phyloP scores from a whole-genome alignment of 305 asterid genomes.

The Solanum hybrid region DNA sequence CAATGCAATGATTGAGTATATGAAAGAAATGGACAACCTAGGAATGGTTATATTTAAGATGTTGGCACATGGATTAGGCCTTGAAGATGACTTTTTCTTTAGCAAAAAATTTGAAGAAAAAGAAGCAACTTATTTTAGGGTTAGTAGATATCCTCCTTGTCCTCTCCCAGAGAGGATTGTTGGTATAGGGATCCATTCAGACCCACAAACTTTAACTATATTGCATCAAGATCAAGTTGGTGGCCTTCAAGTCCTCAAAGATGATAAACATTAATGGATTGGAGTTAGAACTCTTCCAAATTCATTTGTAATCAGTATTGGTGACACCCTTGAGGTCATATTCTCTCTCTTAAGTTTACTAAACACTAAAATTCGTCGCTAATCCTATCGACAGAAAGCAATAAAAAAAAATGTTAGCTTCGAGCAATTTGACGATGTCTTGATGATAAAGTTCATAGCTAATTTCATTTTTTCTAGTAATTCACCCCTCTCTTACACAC shows the following conservation, averaged over 20 bases:
- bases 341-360: not conserved
- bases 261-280: constrained; percentile 1
- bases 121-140: constrained; percentile 9
- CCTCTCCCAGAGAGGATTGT: constrained; percentile 13
- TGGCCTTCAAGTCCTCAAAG: constrained; percentile 18
- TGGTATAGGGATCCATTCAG: constrained; percentile 22
- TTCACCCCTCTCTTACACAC: too few relatives aligned
- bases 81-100: constrained; percentile 9
- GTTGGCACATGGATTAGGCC: constrained; percentile 23
- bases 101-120: constrained; percentile 2
- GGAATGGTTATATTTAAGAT: constrained; percentile 13
- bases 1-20: constrained; percentile 13
- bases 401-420: not conserved
- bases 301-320: constrained; percentile 18
- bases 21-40: constrained; percentile 23
- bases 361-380: not conserved
- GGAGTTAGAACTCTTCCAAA: constrained; percentile 15
- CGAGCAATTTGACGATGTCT: too few relatives aligned
- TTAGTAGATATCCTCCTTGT: constrained; percentile 19
- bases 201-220: constrained; percentile 19
- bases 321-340: constrained; percentile 22
- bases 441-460: too few relatives aligned
- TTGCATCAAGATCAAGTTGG: constrained; percentile 20
- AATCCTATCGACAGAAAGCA: not conserved
- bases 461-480: too few relatives aligned